Base-by-base conservation (phyloP, 257 asterid genomes). In the Salvia splendens region DNA sequence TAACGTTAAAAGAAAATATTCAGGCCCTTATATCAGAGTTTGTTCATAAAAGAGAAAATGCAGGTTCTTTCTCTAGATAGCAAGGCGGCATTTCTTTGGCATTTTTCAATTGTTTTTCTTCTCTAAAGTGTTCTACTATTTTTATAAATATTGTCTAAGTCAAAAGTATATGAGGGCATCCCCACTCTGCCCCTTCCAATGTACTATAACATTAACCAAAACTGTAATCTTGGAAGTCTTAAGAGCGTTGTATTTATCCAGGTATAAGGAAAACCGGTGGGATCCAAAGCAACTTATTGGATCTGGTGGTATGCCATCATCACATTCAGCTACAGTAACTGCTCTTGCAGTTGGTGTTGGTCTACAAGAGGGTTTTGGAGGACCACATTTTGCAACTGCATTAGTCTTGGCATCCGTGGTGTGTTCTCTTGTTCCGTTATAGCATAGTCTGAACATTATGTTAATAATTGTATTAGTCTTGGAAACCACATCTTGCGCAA, bases 271-370 rank as follows among this genome's bases (percentile, higher is more conserved):
- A 79, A 78, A 77, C 28, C 85, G 83, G 38, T 85, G 92, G 89
- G 95, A 91, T 79, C 63, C 83, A 12, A 91, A 82, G 83, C 85
- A 73, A 76, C 95, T 91, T 6, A 33, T 86, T 69, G 96, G 86
- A 64, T 91, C 97, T 3, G 97, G 97, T 12, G 97, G 97, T 45
- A 91, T 91, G 97, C 97, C 97, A 0, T 91, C 97, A 4, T 91
- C 97, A 68, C 96, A 91, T 85, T 84, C 97, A 51, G 74, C 96
- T 63, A 91, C 97, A 16, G 97, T 86, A 53, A 77, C 86, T 60
- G 95, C 96, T 67, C 92, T 91, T 68, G 80, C 95, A 0, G 63
- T 84, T 9, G 91, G 88, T 61, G 88, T 86, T 16, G 96, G 97
- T 71, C 74, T 88, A 20, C 86, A 72, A 67, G 95, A 86, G 32